These are phyloP conservation scores for Zygotorulaspora danielsina DNA, from an alignment of 805 yeast genomes.

Conservation along the genomic window DNA sequence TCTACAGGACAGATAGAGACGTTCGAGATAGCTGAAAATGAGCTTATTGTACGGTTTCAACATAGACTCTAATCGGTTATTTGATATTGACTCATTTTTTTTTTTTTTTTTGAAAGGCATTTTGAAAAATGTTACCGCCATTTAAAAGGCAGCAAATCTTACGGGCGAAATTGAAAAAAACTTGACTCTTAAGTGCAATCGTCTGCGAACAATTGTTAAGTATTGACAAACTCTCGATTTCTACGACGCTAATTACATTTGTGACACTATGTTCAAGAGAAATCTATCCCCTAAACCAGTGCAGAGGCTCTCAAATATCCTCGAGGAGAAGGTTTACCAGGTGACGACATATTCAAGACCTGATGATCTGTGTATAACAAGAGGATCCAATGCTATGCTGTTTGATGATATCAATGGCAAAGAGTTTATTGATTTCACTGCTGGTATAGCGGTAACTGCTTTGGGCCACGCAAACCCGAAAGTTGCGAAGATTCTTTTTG, in stretches of 20 bases:
- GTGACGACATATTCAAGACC: slow-evolving; percentile 83
- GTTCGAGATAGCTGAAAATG: too few relatives aligned
- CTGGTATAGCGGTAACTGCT: slow-evolving; percentile 97
- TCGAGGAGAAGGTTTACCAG: slow-evolving; percentile 33
- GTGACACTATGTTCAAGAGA: slow-evolving; percentile 20
- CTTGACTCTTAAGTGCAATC: slow-evolving; percentile 22
- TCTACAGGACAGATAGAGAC: too few relatives aligned
- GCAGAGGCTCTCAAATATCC: slow-evolving; percentile 10
- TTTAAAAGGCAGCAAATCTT: too few relatives aligned
- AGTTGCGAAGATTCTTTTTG: slow-evolving; percentile 62
- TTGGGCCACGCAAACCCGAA: slow-evolving; percentile 82
- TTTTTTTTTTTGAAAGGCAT: background rate
- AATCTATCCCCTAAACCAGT: slow-evolving; percentile 15
- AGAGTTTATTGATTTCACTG: slow-evolving; percentile 82
- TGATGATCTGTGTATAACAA: slow-evolving; percentile 59
- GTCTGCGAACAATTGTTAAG: slow-evolving; percentile 14
- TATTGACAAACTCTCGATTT: background rate
- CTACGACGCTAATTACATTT: background rate
- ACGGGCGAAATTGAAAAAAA: too few relatives aligned
- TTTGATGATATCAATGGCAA: slow-evolving; percentile 72
- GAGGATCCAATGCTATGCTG: slow-evolving; percentile 75
- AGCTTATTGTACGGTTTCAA: too few relatives aligned
- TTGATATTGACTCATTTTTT: too few relatives aligned
- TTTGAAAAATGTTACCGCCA: background rate
- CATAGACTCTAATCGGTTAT: too few relatives aligned